These are phyloP conservation scores for Cystofilobasidium capitatum DNA, from an alignment of 768 basidiomycete genomes.

Conservation along the genomic window DNA sequence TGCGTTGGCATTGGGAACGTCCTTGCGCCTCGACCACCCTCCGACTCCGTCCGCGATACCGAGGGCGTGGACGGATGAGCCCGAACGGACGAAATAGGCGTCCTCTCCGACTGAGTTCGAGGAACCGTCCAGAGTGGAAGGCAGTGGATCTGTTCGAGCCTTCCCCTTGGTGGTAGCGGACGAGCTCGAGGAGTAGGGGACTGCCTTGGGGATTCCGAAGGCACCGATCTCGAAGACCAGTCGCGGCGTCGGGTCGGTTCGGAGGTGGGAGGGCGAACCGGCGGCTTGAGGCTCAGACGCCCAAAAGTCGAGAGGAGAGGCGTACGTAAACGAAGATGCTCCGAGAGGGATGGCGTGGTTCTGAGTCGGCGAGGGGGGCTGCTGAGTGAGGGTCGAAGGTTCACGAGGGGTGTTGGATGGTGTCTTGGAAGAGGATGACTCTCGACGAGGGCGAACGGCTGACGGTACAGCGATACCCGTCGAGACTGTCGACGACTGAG, in stretches of 20 bases:
- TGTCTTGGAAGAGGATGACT: not conserved
- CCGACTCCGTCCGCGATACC: constrained; percentile 94
- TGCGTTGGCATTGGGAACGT: constrained; percentile 11
- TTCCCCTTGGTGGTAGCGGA: not conserved
- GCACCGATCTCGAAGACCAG: constrained; percentile 25
- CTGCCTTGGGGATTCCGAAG: constrained; percentile 22
- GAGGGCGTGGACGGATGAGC: constrained; percentile 56
- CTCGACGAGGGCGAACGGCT: not conserved
- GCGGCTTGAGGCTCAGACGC: not conserved
- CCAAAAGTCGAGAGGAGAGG: not conserved
- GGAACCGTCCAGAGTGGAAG: not conserved
- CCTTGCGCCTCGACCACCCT: constrained; percentile 52
- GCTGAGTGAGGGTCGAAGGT: not conserved
- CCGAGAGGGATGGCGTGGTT: not conserved
- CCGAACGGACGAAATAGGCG: constrained; percentile 50
- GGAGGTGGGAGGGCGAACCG: not conserved
- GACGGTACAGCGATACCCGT: not conserved
- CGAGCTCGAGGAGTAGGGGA: not conserved
- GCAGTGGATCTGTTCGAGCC: not conserved
- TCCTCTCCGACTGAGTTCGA: constrained; percentile 67
- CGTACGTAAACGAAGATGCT: not conserved
- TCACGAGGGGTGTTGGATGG: not conserved
- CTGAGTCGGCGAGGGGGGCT: not conserved
- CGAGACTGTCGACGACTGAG: not conserved
- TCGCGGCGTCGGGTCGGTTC: not conserved